Evolutionary conservation across 2,329 filamentous ascomycete genomes (phyloP), one percentile per base, ranked within the genome.

Genomic region (Diaporthe helianthi): DNA sequence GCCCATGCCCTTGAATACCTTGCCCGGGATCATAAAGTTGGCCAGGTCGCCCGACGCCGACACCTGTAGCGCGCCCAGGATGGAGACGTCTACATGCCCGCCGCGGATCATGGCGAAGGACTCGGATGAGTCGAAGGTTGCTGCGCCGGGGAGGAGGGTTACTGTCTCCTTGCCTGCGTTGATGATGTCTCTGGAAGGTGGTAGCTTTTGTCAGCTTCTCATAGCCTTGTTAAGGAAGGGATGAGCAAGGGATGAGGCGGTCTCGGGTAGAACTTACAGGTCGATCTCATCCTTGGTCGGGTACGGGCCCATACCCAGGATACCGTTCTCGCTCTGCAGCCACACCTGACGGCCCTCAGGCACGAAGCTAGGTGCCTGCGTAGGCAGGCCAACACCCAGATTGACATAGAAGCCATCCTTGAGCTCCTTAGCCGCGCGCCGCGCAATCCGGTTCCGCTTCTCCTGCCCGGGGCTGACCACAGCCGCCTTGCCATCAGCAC

Each of bases 21-120:
- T 96, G 29, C 93, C 93, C 0, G 93, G 93, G 72, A 97, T 92
- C 91, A 96, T 96, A 84, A 93, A 97, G 80, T 96, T 96, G 54
- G 93, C 93, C 65, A 97, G 81, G 77, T 97, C 93, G 31, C 93
- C 93, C 2, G 87, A 84, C 0, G 92, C 92, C 73, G 89, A 91
- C 26, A 96, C 93, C 81, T 97, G 92, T 73, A 95, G 88, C 2
- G 93, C 91, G 4, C 93, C 93, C 0, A 97, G 86, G 75, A 97
- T 93, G 0, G 92, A 93, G 6, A 97, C 90, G 76, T 97, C 90
- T 51, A 97, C 90, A 75, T 94, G 92, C 0, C 93, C 93, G 64
- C 92, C 92, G 13, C 93, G 88, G 74, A 97, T 97, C 93, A 96
- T 96, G 74, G 87, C 89, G 76, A 97, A 97, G 1, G 91, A 94